Percentiles rank a stretch among this genome's conserved stretches.
phyloP scores from a whole-genome alignment of 352 stramenopile species.

The Pythium scleroteichum region DNA sequence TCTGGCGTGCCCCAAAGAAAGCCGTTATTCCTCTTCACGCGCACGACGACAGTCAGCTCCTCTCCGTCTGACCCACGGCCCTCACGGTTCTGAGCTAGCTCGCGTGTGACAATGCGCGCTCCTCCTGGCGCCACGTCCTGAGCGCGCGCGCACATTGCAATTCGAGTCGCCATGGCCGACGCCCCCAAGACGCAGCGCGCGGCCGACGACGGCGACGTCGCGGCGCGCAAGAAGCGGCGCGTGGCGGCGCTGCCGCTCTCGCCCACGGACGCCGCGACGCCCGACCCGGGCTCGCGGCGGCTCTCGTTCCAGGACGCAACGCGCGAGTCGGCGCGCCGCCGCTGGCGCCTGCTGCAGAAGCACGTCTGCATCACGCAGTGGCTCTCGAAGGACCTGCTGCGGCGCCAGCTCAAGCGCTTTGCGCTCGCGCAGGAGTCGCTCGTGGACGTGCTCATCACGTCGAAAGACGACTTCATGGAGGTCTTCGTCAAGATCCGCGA shows the following conservation, averaged over 20 bases:
- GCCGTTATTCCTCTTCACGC: conserved; percentile 1
- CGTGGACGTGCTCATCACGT: conserved; percentile 45
- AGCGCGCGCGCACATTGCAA: background rate
- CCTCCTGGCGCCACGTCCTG: background rate
- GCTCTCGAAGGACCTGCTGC: conserved; percentile 49
- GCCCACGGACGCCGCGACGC: background rate
- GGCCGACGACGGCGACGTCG: background rate
- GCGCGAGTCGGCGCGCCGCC: conserved; percentile 38
- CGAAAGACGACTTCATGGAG: conserved; percentile 49
- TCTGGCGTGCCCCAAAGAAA: background rate
- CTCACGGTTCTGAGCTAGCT: too few relatives aligned
- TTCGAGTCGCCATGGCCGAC: conserved; percentile 4
- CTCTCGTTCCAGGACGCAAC: conserved; percentile 26
- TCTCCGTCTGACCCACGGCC: background rate
- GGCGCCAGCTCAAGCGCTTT: conserved; percentile 52
- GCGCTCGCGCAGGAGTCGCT: conserved; percentile 51
- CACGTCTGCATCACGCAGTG: conserved; percentile 68
- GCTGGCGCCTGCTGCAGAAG: conserved; percentile 60
- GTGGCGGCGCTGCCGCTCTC: background rate
- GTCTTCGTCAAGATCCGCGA: conserved; percentile 59
- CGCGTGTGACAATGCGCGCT: background rate
- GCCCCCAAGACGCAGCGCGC: background rate
- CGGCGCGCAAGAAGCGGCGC: conserved; percentile 24
- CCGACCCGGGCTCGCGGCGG: conserved; percentile 9
- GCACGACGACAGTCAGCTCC: background rate